Percentiles rank a stretch among this genome's conserved stretches.
Conservation (phyloP, 2,329 filamentous ascomycete genomes). For the Phyllosticta citrichinensis region DNA sequence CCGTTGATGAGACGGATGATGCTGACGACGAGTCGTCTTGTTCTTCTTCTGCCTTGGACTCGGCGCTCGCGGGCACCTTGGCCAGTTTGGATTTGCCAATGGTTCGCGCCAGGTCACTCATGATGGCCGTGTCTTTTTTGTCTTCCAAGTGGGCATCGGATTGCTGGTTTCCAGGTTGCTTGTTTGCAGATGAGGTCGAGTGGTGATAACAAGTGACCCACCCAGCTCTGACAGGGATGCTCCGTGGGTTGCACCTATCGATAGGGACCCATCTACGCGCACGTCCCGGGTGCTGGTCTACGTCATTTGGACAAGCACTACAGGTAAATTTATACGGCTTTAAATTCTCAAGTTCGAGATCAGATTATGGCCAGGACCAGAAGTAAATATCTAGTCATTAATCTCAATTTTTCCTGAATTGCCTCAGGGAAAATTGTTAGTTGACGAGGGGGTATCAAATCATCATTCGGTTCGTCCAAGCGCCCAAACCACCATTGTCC, state of each 20-base stretch:
- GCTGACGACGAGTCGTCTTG: slow-evolving; percentile 39
- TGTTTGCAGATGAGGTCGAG: neutral
- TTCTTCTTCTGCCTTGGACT: slow-evolving; percentile 44
- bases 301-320: neutral
- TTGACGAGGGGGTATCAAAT: slow-evolving; percentile 9
- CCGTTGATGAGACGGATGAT: slow-evolving; percentile 84
- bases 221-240: neutral
- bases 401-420: neutral
- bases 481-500: too few species aligned
- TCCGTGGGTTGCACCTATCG: neutral
- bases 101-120: slow-evolving; percentile 73
- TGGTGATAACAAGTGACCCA: neutral
- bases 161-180: neutral
- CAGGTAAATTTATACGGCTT: too few species aligned
- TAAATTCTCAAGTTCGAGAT: too few species aligned
- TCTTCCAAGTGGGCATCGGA: neutral
- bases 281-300: neutral
- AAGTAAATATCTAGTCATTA: neutral
- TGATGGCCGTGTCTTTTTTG: slow-evolving; percentile 26
- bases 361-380: too few species aligned
- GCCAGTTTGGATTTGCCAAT: slow-evolving; percentile 66
- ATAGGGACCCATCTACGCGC: neutral
- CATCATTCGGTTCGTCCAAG: neutral
- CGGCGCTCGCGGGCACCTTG: slow-evolving; percentile 22
- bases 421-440: neutral